Evolutionary conservation across 805 yeast species (phyloP).

Genomic region (Candida xiaguanensis): DNA sequence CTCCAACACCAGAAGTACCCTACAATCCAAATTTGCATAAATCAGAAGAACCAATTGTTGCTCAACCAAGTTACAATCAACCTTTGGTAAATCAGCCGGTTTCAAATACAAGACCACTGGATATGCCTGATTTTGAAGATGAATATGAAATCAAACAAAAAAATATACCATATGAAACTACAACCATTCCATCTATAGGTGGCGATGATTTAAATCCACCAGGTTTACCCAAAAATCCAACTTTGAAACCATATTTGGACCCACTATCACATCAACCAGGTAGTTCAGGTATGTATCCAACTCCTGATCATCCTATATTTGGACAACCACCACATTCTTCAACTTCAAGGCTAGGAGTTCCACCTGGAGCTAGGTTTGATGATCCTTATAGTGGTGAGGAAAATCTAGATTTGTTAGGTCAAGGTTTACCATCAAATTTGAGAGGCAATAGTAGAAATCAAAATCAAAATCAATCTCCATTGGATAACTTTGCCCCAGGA

Average conservation of each 20-base stretch:
- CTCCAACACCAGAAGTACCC: constrained; percentile 9
- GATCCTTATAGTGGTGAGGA: constrained; percentile 45
- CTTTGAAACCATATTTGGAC: constrained; percentile 40
- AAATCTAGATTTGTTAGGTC: constrained; percentile 41
- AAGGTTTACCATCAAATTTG: constrained; percentile 43
- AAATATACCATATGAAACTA: constrained; percentile 2
- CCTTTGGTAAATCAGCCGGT: neutral
- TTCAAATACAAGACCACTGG: constrained; percentile 19
- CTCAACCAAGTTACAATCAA: neutral
- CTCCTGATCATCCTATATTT: constrained; percentile 50
- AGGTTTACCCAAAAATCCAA: constrained; percentile 39
- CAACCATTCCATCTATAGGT: constrained; percentile 36
- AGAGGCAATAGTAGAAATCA: constrained; percentile 20
- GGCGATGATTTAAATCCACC: constrained; percentile 50
- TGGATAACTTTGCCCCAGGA: constrained; percentile 2
- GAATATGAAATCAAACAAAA: constrained; percentile 39
- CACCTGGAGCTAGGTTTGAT: constrained; percentile 50
- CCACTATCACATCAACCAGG: constrained; percentile 22
- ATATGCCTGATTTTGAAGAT: constrained; percentile 53
- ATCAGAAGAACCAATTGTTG: neutral
- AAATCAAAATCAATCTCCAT: neutral
- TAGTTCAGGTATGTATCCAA: constrained; percentile 42
- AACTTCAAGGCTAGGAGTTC: constrained; percentile 30
- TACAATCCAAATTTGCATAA: neutral
- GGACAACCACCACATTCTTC: constrained; percentile 16